Base-by-base conservation (phyloP, 371 early-diverging fungal species). In the Chytridiales sp. region DNA sequence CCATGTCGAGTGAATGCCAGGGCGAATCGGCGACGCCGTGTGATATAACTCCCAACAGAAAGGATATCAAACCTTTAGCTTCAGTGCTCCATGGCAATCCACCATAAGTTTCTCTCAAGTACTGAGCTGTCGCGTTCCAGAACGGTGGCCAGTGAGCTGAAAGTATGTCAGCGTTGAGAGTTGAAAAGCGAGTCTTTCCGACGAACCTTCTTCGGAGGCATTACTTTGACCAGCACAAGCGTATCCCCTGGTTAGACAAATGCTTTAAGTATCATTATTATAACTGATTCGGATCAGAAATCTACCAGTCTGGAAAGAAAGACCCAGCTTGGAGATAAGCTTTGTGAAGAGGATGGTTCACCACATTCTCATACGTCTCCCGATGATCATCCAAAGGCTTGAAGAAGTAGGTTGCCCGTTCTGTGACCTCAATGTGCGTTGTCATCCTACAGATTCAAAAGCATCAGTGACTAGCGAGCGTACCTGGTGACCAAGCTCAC, bases 71-170 rank as follows among this genome's bases (percentile, higher is more conserved):
- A 4, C 75, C 83, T 83, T 86, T 51, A 17, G 76, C 79, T 26
- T 68, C 69, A 42, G 66, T 59, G 26, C 56, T 51, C 69, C 75
- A 82, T 19, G 80, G 80, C 38, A 26, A 13, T n/a, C 11, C 15
- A 26, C 9, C 22, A 56, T 88, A 85, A 4, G 66, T 77, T 13
- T 60, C 59, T 5, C 78, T 79, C 5, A 90, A 74, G 68, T 88
- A 81, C 9, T 72, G 61, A 5, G 89, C 64, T 0, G 88, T 83
- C 15, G 80, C 73, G 50, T 80, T 78, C 49, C 87, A 84, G 65
- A 92, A 91, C 13, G 86, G 83, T 27, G 88, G 86, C 93, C 93
- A 92, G 69, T 92, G 93, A 5, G 93, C 93, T 85, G 69, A 42
- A 22, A 19, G 40, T 41, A 32, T 1, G 41, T 13, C 50, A 21